A percentile compares a stretch with the other conserved stretches of the same genome.
Conservation (phyloP, 345 rosid species). For the Moringa oleifera region DNA sequence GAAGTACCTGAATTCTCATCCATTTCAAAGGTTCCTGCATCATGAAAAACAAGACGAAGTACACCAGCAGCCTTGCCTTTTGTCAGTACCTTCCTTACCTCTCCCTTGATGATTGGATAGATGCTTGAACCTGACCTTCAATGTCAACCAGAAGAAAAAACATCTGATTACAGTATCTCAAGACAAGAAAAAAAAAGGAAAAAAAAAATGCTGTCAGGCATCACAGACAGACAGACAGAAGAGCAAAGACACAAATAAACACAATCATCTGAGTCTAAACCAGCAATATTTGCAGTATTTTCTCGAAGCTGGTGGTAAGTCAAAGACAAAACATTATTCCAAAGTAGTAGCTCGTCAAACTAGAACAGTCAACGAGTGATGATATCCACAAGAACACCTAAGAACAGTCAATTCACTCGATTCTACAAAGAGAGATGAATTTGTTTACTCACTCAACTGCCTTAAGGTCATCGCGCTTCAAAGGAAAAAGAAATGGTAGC, state of each 20-base stretch:
- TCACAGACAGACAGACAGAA: too few relatives aligned
- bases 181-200: background rate
- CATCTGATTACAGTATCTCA: slow-evolving; percentile 1
- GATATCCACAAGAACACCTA: background rate
- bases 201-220: background rate
- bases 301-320: background rate
- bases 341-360: background rate
- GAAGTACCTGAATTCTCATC: slow-evolving; percentile 48
- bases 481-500: slow-evolving; percentile 41
- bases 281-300: background rate
- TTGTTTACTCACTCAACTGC: slow-evolving; percentile 51
- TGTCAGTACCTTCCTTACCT: slow-evolving; percentile 61
- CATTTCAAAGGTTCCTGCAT: slow-evolving; percentile 86
- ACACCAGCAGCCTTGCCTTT: slow-evolving; percentile 94
- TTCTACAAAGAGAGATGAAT: background rate
- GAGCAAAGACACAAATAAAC: too few relatives aligned
- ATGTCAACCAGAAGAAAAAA: slow-evolving; percentile 4
- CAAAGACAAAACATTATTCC: background rate
- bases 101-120: slow-evolving; percentile 38
- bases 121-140: slow-evolving; percentile 31
- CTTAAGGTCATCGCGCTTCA: slow-evolving; percentile 24
- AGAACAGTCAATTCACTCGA: background rate
- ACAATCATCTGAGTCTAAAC: background rate
- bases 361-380: background rate
- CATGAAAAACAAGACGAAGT: slow-evolving; percentile 95